Evolutionary conservation across 2,329 filamentous ascomycete species (phyloP).

Genomic region (Penicillium digitatum): DNA sequence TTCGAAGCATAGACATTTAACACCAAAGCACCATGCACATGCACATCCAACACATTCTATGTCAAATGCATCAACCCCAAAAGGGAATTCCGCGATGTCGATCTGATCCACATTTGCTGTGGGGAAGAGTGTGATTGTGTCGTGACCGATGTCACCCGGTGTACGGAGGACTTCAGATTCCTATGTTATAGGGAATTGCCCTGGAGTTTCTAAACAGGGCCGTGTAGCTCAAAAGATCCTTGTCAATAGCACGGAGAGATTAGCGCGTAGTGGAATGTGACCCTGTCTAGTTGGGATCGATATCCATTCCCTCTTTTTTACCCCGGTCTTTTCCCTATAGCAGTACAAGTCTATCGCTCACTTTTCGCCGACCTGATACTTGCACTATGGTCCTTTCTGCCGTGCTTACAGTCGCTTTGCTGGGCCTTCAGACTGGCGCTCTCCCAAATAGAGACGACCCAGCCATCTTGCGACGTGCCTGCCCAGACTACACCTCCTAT

Average conservation of each 20-base stretch:
- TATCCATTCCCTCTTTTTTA: conserved; percentile 20
- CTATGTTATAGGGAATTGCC: no score
- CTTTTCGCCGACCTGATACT: neutral
- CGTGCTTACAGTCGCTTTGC: conserved; percentile 12
- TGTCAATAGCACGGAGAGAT: neutral
- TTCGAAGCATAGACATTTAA: neutral
- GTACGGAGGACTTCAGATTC: neutral
- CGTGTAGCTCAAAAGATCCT: neutral
- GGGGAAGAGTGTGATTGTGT: conserved; percentile 16
- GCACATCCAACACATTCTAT: neutral
- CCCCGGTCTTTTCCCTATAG: neutral
- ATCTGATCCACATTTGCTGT: conserved; percentile 23
- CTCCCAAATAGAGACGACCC: conserved; percentile 24
- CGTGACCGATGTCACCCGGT: conserved; percentile 19
- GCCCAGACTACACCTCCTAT: conserved; percentile 64
- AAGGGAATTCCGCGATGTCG: conserved; percentile 4
- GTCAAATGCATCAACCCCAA: neutral
- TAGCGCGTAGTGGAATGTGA: conserved; percentile 16
- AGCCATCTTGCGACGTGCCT: conserved; percentile 45
- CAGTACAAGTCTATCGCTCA: neutral
- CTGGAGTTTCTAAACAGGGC: no score
- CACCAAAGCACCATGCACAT: neutral
- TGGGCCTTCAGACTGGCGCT: conserved; percentile 15
- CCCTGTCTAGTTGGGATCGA: conserved; percentile 19
- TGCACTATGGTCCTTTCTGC: conserved; percentile 13